Evolutionary conservation across 371 early-diverging fungal genomes (phyloP), one percentile per base, ranked within the genome.

Genomic region (Mortierella sp.): DNA sequence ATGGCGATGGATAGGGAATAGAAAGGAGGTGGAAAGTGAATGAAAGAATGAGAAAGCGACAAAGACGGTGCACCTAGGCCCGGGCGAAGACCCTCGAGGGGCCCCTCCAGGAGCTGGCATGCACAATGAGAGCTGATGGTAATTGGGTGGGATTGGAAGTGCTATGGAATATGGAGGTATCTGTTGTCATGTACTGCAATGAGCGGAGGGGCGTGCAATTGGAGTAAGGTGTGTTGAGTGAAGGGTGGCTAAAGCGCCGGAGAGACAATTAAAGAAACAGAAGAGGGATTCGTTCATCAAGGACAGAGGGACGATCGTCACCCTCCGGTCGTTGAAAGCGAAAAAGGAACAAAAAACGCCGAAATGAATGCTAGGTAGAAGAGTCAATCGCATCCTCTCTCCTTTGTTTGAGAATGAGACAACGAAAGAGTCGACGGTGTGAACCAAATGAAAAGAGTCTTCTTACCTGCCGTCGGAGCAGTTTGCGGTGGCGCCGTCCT

Each of bases 391-490:
- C 27, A n/a, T 48, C 72, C 21, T 44, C 41, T 43, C 38, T 27
- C 43, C 0, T 6, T 21, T 51, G 16, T 51, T 21, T 21, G 51
- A 21, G 51, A 51, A 51, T 3, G 51, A 51, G 51, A 21, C 0
- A 51, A 21, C 18, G 51, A 6, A 51, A 5, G 51, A 4, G 4
- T 46, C 2, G 16, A 46, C 4, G 60, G 60, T 32, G 65, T 63
- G 35, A 18, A 8, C 29, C 41, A 63, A 14, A 35, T 18, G 1
- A 35, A 38, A 38, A 0, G 12, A 10, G 21, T 18, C 18, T 5
- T 18, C 54, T 63, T 68, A 82, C 83, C 79, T 82, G 65, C 83
- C 83, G 32, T 83, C 83, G 18, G 83, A 76, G 32, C 83, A 83
- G 21, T 38, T 75, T 43, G 76, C 83, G 6, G 77, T 79, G 35